A percentile compares a stretch with the other conserved stretches of the same genome.
Evolutionary conservation across 305 asterid genomes (phyloP).

Genomic region (Fraxinus dipetala): DNA sequence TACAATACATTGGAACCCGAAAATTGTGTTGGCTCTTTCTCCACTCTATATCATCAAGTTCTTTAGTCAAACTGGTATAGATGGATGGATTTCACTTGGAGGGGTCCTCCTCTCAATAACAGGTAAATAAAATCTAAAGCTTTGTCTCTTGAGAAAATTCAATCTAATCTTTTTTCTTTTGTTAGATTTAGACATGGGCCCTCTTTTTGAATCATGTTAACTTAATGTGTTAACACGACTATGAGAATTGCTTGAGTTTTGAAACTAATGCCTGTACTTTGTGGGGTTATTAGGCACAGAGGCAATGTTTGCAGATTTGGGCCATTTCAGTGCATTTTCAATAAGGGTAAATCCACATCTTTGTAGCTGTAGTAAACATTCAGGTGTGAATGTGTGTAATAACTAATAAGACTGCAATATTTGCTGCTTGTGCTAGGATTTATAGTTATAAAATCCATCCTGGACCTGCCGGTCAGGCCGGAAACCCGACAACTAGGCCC

Average conservation of each 20-base stretch:
- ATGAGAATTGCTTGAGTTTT: conserved; percentile 9
- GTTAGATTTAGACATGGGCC: conserved; percentile 9
- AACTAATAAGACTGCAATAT: not conserved
- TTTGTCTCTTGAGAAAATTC: not conserved
- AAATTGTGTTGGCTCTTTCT: conserved; percentile 73
- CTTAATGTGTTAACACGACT: too few relatives aligned
- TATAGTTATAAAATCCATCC: too few relatives aligned
- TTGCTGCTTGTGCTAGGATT: not conserved
- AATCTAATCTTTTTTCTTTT: conserved; percentile 19
- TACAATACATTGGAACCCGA: conserved; percentile 79
- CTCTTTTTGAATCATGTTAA: not conserved
- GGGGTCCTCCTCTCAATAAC: conserved; percentile 89
- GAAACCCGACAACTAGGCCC: too few relatives aligned
- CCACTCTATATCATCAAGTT: conserved; percentile 74
- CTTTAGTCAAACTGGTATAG: conserved; percentile 69
- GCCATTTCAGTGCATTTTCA: conserved; percentile 48
- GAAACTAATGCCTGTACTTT: conserved; percentile 10
- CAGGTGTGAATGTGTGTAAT: conserved; percentile 6
- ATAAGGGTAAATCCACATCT: conserved; percentile 39
- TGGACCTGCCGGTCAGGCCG: too few relatives aligned
- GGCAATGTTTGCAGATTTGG: conserved; percentile 62
- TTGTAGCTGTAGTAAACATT: conserved; percentile 17
- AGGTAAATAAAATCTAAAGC: conserved; percentile 40
- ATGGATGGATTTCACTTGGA: conserved; percentile 96
- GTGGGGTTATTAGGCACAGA: conserved; percentile 43